Evolutionary conservation across 2,329 filamentous ascomycete genomes (phyloP).

Genomic region (Aspergillus sp.): DNA sequence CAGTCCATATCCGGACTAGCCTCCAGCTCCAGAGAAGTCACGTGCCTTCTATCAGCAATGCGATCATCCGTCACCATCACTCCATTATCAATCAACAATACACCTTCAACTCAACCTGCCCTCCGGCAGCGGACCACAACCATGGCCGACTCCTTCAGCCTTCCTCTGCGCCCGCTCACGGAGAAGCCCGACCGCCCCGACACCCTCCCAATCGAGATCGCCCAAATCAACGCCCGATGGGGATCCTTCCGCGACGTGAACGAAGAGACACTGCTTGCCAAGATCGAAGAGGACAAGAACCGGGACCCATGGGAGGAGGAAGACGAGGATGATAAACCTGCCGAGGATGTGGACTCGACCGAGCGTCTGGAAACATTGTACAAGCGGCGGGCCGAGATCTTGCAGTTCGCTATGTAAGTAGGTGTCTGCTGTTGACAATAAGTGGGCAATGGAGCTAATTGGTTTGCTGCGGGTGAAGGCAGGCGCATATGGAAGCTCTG

Average conservation of each 20-base stretch:
- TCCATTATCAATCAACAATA: background rate
- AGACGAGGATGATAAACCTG: slow-evolving; percentile 38
- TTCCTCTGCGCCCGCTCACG: slow-evolving; percentile 63
- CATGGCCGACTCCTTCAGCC: slow-evolving; percentile 49
- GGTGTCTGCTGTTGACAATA: background rate
- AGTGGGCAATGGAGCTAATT: slow-evolving; percentile 10
- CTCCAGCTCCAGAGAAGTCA: too few species aligned
- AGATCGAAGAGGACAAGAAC: slow-evolving; percentile 60
- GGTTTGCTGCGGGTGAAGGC: slow-evolving; percentile 28
- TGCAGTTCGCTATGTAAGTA: slow-evolving; percentile 46
- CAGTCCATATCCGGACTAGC: too few species aligned
- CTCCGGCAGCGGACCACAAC: slow-evolving; percentile 6
- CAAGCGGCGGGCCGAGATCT: slow-evolving; percentile 48
- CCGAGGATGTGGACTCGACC: slow-evolving; percentile 38
- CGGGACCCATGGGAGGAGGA: slow-evolving; percentile 52
- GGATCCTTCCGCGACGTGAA: slow-evolving; percentile 81
- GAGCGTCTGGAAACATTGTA: slow-evolving; percentile 46
- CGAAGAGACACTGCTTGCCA: slow-evolving; percentile 69
- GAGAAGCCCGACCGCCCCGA: slow-evolving; percentile 54
- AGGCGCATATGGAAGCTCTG: slow-evolving; percentile 53
- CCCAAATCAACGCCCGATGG: slow-evolving; percentile 74
- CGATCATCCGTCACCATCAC: background rate
- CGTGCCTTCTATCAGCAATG: too few species aligned
- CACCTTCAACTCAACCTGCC: background rate
- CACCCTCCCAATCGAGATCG: slow-evolving; percentile 72